Evolutionary conservation across 768 basidiomycete genomes (phyloP).

Genomic region (Trametes maxima): DNA sequence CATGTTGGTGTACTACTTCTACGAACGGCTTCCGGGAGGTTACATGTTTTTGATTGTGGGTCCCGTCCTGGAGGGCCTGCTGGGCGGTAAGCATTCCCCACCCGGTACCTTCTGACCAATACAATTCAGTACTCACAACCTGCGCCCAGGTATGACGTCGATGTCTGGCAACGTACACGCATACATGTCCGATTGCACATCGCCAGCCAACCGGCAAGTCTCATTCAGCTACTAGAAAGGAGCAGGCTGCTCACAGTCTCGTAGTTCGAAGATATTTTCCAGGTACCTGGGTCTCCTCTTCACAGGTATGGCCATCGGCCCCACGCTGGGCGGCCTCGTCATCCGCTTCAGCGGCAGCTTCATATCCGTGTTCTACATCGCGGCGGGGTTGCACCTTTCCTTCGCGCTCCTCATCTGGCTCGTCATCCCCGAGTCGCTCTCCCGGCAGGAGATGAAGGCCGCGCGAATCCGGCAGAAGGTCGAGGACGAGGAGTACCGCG

Average conservation of each 20-base stretch:
- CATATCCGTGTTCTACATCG: conserved; percentile 74
- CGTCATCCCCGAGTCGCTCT: conserved; percentile 79
- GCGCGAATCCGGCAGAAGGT: conserved; percentile 41
- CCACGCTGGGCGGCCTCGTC: conserved; percentile 67
- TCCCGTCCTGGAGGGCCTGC: conserved; percentile 63
- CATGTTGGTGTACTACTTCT: conserved; percentile 62
- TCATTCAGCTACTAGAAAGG: too few relatives aligned
- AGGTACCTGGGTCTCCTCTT: conserved; percentile 68
- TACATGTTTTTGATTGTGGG: conserved; percentile 79
- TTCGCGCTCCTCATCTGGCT: conserved; percentile 55
- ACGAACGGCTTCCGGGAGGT: conserved; percentile 68
- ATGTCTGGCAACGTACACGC: conserved; percentile 57
- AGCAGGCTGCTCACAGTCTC: background rate
- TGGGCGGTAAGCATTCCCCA: conserved; percentile 72
- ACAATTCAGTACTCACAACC: background rate
- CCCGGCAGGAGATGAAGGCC: conserved; percentile 48
- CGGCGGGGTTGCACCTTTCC: conserved; percentile 50
- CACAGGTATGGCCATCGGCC: conserved; percentile 77
- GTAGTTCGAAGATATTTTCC: conserved; percentile 67
- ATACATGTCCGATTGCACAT: conserved; percentile 70
- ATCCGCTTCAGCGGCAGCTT: conserved; percentile 56
- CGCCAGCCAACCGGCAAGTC: conserved; percentile 53
- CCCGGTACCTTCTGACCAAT: too few relatives aligned
- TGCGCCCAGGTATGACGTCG: conserved; percentile 18
- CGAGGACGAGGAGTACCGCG: conserved; percentile 34